phyloP scores from a whole-genome alignment of 1,139 yeast species.

The Lipomyces yarrowii region DNA sequence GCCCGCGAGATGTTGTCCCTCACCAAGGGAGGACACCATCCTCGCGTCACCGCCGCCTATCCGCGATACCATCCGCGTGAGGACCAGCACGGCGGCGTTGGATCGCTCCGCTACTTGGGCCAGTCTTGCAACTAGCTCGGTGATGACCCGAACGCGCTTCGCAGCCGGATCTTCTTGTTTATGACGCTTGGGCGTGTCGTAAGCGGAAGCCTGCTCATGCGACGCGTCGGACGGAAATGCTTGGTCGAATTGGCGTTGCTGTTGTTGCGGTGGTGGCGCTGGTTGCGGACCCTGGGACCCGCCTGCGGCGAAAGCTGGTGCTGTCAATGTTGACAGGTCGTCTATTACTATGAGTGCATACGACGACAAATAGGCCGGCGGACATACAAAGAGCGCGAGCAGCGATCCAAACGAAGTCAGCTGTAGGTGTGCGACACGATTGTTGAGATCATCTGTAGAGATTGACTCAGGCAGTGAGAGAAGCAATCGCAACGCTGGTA shows the following conservation, averaged over 20 bases:
- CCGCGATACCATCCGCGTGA: conserved; percentile 22
- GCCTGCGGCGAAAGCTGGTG: conserved; percentile 13
- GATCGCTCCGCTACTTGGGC: conserved; percentile 15
- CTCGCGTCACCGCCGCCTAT: conserved; percentile 18
- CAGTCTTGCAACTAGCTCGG: conserved; percentile 4
- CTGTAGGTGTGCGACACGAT: conserved; percentile 12
- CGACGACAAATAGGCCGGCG: conserved; percentile 14
- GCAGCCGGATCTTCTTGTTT: conserved; percentile 10
- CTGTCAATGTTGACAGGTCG: conserved; percentile 18
- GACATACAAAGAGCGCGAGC: conserved; percentile 14
- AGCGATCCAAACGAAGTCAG: conserved; percentile 16
- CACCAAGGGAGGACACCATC: conserved; percentile 20
- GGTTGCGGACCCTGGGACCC: neutral
- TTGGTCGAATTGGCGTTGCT: neutral
- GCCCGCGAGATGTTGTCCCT: conserved; percentile 14
- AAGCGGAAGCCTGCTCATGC: neutral
- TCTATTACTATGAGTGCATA: conserved; percentile 21
- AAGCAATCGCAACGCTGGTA: conserved; percentile 9
- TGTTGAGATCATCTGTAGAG: conserved; percentile 5
- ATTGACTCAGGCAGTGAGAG: neutral
- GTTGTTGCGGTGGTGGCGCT: neutral
- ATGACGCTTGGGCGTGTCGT: neutral
- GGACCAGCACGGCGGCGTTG: conserved; percentile 15
- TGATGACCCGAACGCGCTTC: conserved; percentile 13
- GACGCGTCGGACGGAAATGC: neutral